phyloP scores from a whole-genome alignment of 495 filamentous ascomycete genomes.

The Neurospora sublineolata region DNA sequence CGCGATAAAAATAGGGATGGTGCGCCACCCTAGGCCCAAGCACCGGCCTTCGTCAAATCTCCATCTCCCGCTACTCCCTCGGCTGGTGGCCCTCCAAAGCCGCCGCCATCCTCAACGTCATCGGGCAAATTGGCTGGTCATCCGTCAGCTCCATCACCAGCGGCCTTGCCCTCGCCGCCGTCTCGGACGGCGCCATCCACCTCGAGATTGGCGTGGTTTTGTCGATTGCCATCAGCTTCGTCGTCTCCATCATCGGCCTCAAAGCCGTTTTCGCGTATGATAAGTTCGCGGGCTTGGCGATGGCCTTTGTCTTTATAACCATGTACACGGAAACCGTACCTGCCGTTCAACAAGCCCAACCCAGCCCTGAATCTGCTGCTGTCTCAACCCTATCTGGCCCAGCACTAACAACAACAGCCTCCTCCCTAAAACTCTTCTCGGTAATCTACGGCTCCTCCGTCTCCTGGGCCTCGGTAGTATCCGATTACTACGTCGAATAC shows the following conservation, averaged over 20 bases:
- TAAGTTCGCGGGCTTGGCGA: conserved; percentile 36
- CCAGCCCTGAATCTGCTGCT: neutral
- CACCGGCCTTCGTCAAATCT: conserved; percentile 43
- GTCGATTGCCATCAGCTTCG: conserved; percentile 27
- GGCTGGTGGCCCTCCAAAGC: conserved; percentile 43
- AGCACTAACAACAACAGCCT: conserved; percentile 33
- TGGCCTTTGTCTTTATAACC: conserved; percentile 47
- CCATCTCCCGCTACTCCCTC: conserved; percentile 43
- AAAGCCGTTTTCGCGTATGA: conserved; percentile 32
- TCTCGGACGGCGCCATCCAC: conserved; percentile 33
- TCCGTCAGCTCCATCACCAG: conserved; percentile 35
- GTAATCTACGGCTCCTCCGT: conserved; percentile 49
- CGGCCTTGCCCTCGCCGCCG: conserved; percentile 40
- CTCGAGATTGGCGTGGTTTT: conserved; percentile 39
- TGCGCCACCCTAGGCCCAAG: conserved; percentile 40
- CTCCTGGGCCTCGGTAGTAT: conserved; percentile 48
- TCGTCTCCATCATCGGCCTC: conserved; percentile 37
- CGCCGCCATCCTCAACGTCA: conserved; percentile 39
- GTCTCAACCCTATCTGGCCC: conserved; percentile 22
- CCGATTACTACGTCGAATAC: conserved; percentile 54
- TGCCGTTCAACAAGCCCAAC: neutral
- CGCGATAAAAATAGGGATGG: conserved; percentile 12
- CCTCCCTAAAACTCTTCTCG: conserved; percentile 41
- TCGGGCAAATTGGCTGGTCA: conserved; percentile 40
- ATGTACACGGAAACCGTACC: conserved; percentile 27